Percentiles rank a stretch among this genome's conserved stretches.
Evolutionary conservation across 1,284 basidiomycete genomes (phyloP).

Genomic region (Clitocybe nebularis): DNA sequence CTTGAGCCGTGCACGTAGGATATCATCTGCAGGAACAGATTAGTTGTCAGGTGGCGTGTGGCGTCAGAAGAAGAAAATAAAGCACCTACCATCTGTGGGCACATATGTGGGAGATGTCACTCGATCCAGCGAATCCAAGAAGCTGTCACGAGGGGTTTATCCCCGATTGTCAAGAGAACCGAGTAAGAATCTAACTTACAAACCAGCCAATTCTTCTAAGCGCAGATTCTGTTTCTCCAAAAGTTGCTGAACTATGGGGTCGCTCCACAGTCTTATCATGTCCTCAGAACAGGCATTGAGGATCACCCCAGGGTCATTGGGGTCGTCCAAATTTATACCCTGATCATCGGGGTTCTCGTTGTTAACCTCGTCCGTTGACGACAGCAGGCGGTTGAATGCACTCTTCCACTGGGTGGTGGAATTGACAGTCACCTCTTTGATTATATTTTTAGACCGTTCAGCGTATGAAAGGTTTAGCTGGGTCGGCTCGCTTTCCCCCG

Average conservation of each 20-base stretch:
- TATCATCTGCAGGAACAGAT: conserved; percentile 63
- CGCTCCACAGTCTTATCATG: conserved; percentile 53
- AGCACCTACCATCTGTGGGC: conserved; percentile 69
- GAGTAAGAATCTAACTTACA: conserved; percentile 39
- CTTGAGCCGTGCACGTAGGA: conserved; percentile 88
- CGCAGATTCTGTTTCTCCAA: conserved; percentile 41
- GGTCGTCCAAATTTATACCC: conserved; percentile 36
- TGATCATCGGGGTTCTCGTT: conserved; percentile 31
- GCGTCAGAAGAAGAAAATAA: too few relatives aligned
- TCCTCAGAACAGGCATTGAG: conserved; percentile 44
- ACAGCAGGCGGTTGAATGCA: conserved; percentile 26
- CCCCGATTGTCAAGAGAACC: not conserved
- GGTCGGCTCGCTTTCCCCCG: conserved; percentile 26
- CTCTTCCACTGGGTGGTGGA: conserved; percentile 36
- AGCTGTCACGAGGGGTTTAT: conserved; percentile 29
- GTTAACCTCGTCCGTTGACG: conserved; percentile 11
- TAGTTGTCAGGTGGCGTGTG: too few relatives aligned
- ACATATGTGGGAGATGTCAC: conserved; percentile 75
- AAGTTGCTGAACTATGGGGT: conserved; percentile 41
- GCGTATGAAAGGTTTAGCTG: conserved; percentile 19
- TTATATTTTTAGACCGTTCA: conserved; percentile 21
- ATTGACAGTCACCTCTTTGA: conserved; percentile 39
- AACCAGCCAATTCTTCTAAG: conserved; percentile 59
- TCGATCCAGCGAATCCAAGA: conserved; percentile 61
- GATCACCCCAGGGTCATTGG: conserved; percentile 37